Conservation (phyloP, 2,329 filamentous ascomycete genomes). For the Trichoderma koningii region DNA sequence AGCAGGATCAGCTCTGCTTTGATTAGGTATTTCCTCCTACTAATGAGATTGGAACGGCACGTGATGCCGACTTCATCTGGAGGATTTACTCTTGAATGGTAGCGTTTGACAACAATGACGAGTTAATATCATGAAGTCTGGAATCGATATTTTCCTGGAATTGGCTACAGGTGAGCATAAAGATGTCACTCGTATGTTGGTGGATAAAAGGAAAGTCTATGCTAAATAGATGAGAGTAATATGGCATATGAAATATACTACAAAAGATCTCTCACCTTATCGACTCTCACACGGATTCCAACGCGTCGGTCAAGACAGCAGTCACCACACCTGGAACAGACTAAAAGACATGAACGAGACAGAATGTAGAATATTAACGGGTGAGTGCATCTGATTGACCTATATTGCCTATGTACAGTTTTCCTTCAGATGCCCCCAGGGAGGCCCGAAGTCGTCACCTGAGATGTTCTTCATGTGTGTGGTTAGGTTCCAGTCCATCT, state of each 20-base stretch:
- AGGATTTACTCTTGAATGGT: too few species aligned
- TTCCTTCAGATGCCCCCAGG: slow-evolving; percentile 21
- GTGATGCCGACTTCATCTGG: slow-evolving; percentile 7
- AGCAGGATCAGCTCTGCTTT: too few species aligned
- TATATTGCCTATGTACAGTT: slow-evolving; percentile 28
- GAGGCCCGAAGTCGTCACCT: slow-evolving; percentile 25
- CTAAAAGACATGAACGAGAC: background rate
- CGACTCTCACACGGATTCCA: too few species aligned
- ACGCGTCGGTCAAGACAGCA: background rate
- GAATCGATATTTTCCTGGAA: background rate
- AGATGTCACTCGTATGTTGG: too few species aligned
- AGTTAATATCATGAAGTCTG: background rate
- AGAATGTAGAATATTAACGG: slow-evolving; percentile 11
- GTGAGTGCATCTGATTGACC: slow-evolving; percentile 28
- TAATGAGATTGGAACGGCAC: background rate
- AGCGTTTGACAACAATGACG: background rate
- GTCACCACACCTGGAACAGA: background rate
- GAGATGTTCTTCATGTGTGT: slow-evolving; percentile 28
- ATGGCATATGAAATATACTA: background rate
- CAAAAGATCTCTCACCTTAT: too few species aligned
- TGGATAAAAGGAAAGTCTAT: too few species aligned
- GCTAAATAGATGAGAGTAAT: too few species aligned
- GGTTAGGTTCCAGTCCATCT: slow-evolving; percentile 37
- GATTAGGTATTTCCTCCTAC: too few species aligned
- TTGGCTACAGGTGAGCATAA: too few species aligned